These are phyloP conservation scores for Microstegium vimineum DNA, from an alignment of 176 grass and related monocot species.

Conservation along the genomic window DNA sequence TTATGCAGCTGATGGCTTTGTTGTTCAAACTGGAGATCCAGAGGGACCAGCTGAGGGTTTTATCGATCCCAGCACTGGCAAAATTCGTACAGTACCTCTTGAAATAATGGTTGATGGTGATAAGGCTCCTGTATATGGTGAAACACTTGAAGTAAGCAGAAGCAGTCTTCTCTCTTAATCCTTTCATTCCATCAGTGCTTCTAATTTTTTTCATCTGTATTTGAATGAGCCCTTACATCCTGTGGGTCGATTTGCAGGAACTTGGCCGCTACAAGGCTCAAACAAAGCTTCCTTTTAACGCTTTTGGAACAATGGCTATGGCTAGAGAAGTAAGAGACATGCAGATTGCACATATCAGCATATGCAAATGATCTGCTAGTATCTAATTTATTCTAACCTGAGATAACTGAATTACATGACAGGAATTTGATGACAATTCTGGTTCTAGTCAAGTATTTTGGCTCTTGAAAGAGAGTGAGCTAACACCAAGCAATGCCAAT, in stretches of 20 bases:
- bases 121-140: slow-evolving; percentile 73
- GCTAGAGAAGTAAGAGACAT: slow-evolving; percentile 81
- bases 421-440: slow-evolving; percentile 99
- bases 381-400: neutral
- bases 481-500: slow-evolving; percentile 98
- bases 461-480: slow-evolving; percentile 97
- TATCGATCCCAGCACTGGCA: slow-evolving; percentile 82
- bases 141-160: slow-evolving; percentile 80
- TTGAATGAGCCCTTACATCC: neutral
- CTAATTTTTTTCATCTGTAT: slow-evolving; percentile 9
- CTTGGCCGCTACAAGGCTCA: slow-evolving; percentile 94
- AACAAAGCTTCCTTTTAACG: slow-evolving; percentile 96
- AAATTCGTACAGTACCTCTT: slow-evolving; percentile 73
- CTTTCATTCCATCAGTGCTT: neutral
- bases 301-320: slow-evolving; percentile 99
- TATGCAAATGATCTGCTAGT: neutral
- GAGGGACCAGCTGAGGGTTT: slow-evolving; percentile 93
- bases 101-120: slow-evolving; percentile 86
- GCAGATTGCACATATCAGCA: neutral
- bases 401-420: slow-evolving; percentile 8
- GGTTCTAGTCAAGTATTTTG: slow-evolving; percentile 96
- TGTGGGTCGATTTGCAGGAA: slow-evolving; percentile 49
- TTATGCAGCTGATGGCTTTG: slow-evolving; percentile 91
- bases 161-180: neutral
- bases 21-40: slow-evolving; percentile 98